Conservation (phyloP, 2,329 filamentous ascomycete species). For the Mollisia scopiformis region DNA sequence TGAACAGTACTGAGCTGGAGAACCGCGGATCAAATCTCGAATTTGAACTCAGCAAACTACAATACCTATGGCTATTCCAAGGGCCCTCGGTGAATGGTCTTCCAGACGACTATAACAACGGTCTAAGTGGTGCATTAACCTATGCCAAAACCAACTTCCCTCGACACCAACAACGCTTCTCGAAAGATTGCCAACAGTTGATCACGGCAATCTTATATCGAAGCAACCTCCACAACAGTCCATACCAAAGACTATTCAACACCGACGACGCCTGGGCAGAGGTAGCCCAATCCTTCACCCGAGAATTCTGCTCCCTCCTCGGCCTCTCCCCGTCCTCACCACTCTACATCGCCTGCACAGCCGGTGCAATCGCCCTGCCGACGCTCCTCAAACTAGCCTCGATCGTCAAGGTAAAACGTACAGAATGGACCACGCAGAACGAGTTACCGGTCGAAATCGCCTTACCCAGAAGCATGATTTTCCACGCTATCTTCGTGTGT, state of each 20-base stretch:
- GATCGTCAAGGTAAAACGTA: conserved; percentile 86
- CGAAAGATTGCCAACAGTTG: conserved; percentile 79
- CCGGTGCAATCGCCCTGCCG: conserved; percentile 88
- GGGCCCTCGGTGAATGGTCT: conserved; percentile 58
- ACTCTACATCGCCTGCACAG: conserved; percentile 89
- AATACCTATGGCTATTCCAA: conserved; percentile 87
- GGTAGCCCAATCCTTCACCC: conserved; percentile 83
- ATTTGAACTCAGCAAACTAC: conserved; percentile 88
- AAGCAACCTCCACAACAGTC: conserved; percentile 73
- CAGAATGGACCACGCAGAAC: conserved; percentile 91
- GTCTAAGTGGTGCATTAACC: conserved; percentile 65
- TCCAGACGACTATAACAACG: conserved; percentile 56
- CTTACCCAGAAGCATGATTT: conserved; percentile 64
- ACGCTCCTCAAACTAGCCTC: conserved; percentile 85
- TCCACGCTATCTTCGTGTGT: conserved; percentile 97
- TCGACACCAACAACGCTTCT: conserved; percentile 74
- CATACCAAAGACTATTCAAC: conserved; percentile 79
- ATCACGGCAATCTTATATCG: conserved; percentile 80
- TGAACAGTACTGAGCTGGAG: conserved; percentile 73
- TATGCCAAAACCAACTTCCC: conserved; percentile 79
- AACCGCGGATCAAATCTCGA: conserved; percentile 88
- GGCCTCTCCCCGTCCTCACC: conserved; percentile 90
- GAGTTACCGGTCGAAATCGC: conserved; percentile 82
- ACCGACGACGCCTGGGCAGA: conserved; percentile 79
- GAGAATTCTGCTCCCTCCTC: conserved; percentile 91